phyloP scores from a whole-genome alignment of 2,329 filamentous ascomycete species.

The Zalaria sp. region DNA sequence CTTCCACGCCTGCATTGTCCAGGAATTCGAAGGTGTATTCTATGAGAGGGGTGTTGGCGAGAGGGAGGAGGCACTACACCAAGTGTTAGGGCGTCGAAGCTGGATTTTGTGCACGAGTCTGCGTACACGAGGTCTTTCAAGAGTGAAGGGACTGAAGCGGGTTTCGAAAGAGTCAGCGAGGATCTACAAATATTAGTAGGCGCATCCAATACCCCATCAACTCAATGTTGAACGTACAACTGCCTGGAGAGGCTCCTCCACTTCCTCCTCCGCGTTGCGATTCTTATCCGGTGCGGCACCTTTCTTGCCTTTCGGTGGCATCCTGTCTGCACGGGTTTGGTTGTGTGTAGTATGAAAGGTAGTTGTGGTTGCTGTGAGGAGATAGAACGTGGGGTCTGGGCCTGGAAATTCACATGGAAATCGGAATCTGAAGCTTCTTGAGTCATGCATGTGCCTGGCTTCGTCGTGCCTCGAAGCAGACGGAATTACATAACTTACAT shows the following conservation, averaged over 20 bases:
- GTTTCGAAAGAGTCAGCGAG: conserved; percentile 93
- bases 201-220: not conserved
- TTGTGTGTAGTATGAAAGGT: too few relatives aligned
- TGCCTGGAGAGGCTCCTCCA: conserved; percentile 49
- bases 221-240: conserved; percentile 32
- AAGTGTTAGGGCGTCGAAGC: conserved; percentile 6
- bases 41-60: conserved; percentile 88
- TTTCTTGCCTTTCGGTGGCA: conserved; percentile 36
- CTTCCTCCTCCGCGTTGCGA: conserved; percentile 38
- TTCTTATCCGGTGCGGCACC: conserved; percentile 20
- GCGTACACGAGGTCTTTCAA: conserved; percentile 73
- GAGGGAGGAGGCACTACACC: conserved; percentile 68
- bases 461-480: too few relatives aligned
- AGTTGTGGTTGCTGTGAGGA: too few relatives aligned
- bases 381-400: too few relatives aligned
- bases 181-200: conserved; percentile 38
- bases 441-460: not conserved
- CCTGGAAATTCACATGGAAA: too few relatives aligned
- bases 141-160: conserved; percentile 75
- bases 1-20: conserved; percentile 85
- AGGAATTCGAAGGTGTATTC: conserved; percentile 97
- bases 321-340: conserved; percentile 9
- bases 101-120: not conserved
- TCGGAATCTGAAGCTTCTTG: not conserved
- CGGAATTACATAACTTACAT: too few relatives aligned